phyloP scores from a whole-genome alignment of 179 eudicot genomes.

The Pouteria campechiana region DNA sequence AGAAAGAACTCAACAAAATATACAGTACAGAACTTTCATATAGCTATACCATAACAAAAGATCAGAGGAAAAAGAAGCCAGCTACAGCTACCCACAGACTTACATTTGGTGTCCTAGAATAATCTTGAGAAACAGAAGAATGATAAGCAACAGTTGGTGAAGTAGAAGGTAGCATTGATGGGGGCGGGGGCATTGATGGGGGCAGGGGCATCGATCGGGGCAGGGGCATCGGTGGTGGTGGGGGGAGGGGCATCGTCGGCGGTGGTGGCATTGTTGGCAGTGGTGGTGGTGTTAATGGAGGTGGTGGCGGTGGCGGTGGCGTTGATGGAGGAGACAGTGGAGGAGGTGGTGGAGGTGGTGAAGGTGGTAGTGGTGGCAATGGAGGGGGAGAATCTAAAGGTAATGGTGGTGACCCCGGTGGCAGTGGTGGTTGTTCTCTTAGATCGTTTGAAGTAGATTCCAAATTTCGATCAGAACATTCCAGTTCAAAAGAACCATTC shows the following conservation, averaged over 20 bases:
- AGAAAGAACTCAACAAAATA: background rate
- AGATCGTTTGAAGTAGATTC: slow-evolving; percentile 14
- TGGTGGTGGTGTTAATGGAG: slow-evolving; percentile 27
- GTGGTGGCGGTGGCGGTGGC: slow-evolving; percentile 36
- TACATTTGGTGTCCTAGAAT: slow-evolving; percentile 27
- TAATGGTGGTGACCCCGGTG: slow-evolving; percentile 72
- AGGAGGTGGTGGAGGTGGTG: slow-evolving; percentile 57
- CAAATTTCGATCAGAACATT: slow-evolving; percentile 17
- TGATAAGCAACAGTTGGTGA: slow-evolving; percentile 18
- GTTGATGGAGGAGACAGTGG: slow-evolving; percentile 30
- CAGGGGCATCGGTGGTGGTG: slow-evolving; percentile 17
- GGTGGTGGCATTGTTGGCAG: slow-evolving; percentile 18
- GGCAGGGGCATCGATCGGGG: slow-evolving; percentile 20
- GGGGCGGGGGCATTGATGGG: slow-evolving; percentile 27
- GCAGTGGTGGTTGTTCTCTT: slow-evolving; percentile 21
- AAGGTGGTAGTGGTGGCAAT: slow-evolving; percentile 79
- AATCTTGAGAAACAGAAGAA: slow-evolving; percentile 15
- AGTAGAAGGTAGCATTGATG: slow-evolving; percentile 18
- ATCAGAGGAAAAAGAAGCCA: background rate
- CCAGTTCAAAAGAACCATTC: slow-evolving; percentile 17
- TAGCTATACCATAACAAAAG: background rate
- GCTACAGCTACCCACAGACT: slow-evolving; percentile 3
- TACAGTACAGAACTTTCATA: background rate
- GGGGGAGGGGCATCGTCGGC: slow-evolving; percentile 20
- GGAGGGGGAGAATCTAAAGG: slow-evolving; percentile 81